Evolutionary conservation across 768 basidiomycete species (phyloP).

Genomic region (Butyriboletus loyo): DNA sequence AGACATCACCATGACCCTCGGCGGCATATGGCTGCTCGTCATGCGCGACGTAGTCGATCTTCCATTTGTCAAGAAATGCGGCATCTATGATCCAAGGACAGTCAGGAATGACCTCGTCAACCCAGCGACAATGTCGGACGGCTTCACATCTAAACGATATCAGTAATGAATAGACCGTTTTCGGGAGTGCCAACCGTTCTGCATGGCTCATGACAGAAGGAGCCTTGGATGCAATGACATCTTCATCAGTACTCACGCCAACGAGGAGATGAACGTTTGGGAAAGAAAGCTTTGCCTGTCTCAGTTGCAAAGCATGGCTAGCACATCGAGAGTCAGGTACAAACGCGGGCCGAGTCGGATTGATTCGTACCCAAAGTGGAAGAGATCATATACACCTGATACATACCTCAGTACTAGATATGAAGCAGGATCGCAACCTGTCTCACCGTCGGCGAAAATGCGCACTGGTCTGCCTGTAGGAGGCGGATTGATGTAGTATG

Average conservation of each 20-base stretch:
- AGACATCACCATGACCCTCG: constrained; percentile 83
- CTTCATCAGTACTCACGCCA: constrained; percentile 90
- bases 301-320: constrained; percentile 92
- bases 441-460: constrained; percentile 89
- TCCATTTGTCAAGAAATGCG: constrained; percentile 76
- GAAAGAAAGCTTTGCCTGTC: constrained; percentile 95
- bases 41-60: constrained; percentile 97
- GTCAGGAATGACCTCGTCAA: constrained; percentile 87
- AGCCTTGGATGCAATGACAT: constrained; percentile 76
- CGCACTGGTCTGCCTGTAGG: constrained; percentile 78
- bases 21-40: constrained; percentile 87
- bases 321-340: constrained; percentile 3
- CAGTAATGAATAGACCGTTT: not conserved
- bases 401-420: constrained; percentile 5
- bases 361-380: constrained; percentile 82
- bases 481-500: constrained; percentile 85
- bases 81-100: constrained; percentile 89
- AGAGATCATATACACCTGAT: constrained; percentile 91
- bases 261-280: constrained; percentile 86
- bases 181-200: constrained; percentile 56
- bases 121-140: constrained; percentile 96
- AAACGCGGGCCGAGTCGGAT: not conserved
- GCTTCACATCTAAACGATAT: constrained; percentile 65
- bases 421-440: not conserved
- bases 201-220: constrained; percentile 83